These are phyloP conservation scores for Aspergillus udagawae DNA, from an alignment of 2,329 filamentous ascomycete genomes.

Conservation along the genomic window DNA sequence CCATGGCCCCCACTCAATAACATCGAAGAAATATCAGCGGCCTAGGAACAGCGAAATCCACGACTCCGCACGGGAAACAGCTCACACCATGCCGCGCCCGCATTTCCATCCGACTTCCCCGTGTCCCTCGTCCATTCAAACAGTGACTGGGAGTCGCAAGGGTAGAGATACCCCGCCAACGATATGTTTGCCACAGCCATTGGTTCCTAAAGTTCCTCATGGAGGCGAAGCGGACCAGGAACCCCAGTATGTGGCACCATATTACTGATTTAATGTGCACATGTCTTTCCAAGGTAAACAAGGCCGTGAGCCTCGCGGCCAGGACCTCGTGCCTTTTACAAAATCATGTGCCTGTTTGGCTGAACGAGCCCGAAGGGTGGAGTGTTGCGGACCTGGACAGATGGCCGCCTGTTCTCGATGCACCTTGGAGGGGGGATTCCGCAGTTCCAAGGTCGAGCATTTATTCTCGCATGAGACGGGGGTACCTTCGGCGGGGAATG, in stretches of 20 bases:
- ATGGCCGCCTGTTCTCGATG: neutral
- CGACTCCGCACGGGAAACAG: slow-evolving; percentile 7
- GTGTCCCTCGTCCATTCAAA: neutral
- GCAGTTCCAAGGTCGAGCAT: neutral
- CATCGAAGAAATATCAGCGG: slow-evolving; percentile 2
- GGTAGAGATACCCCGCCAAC: slow-evolving; percentile 1
- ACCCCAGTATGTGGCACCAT: slow-evolving; percentile 35
- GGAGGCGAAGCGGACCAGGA: slow-evolving; percentile 36
- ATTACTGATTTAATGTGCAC: slow-evolving; percentile 19
- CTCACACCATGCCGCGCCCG: neutral
- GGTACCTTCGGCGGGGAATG: slow-evolving; percentile 21
- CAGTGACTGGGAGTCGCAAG: slow-evolving; percentile 6
- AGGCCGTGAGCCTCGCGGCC: slow-evolving; percentile 21
- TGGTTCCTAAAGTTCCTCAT: slow-evolving; percentile 41
- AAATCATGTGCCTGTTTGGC: slow-evolving; percentile 21
- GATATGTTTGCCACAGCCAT: slow-evolving; percentile 40
- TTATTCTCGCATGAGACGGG: slow-evolving; percentile 1
- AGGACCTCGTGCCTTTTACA: slow-evolving; percentile 23
- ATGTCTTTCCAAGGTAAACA: slow-evolving; percentile 23
- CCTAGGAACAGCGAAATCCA: slow-evolving; percentile 12
- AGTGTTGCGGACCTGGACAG: neutral
- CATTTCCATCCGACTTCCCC: slow-evolving; percentile 3
- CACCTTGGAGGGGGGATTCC: slow-evolving; percentile 9
- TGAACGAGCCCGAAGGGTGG: slow-evolving; percentile 3
- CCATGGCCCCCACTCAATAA: slow-evolving; percentile 12